phyloP scores from a whole-genome alignment of 2,329 filamentous ascomycete genomes.

The Thielaviopsis populi region DNA sequence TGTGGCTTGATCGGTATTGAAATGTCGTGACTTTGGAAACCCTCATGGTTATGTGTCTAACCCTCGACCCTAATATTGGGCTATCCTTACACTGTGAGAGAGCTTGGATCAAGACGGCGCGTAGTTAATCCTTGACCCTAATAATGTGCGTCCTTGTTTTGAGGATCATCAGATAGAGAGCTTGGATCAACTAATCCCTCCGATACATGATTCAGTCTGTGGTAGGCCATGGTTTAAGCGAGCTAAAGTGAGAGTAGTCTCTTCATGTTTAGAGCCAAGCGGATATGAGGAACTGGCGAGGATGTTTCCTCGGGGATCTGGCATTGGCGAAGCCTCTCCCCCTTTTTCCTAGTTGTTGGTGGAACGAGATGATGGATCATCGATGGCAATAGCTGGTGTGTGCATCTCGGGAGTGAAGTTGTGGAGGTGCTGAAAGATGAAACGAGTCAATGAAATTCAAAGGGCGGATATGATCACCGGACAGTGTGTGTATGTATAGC shows the following conservation, averaged over 20 bases:
- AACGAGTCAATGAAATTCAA: background rate
- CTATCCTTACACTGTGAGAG: background rate
- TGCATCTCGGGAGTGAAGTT: background rate
- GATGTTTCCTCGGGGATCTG: no score
- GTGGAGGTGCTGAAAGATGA: background rate
- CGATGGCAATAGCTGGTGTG: background rate
- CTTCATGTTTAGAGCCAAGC: no score
- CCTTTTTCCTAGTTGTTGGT: background rate
- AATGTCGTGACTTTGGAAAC: background rate
- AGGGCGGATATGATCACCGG: background rate
- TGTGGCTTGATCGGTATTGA: background rate
- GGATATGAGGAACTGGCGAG: no score
- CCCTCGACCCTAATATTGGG: no score
- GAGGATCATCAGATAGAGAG: background rate
- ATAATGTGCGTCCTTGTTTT: background rate
- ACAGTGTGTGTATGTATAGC: background rate
- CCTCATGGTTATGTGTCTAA: no score
- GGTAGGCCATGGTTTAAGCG: no score
- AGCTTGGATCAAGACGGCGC: background rate
- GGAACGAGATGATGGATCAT: slow-evolving; percentile 1
- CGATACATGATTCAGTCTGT: no score
- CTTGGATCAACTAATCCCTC: no score
- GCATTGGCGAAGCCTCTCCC: background rate
- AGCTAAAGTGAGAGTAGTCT: no score
- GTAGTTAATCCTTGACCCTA: no score